Evolutionary conservation across 805 yeast species (phyloP), one percentile per base, ranked within the genome.

Genomic region (Kazachstania kunashirensis): DNA sequence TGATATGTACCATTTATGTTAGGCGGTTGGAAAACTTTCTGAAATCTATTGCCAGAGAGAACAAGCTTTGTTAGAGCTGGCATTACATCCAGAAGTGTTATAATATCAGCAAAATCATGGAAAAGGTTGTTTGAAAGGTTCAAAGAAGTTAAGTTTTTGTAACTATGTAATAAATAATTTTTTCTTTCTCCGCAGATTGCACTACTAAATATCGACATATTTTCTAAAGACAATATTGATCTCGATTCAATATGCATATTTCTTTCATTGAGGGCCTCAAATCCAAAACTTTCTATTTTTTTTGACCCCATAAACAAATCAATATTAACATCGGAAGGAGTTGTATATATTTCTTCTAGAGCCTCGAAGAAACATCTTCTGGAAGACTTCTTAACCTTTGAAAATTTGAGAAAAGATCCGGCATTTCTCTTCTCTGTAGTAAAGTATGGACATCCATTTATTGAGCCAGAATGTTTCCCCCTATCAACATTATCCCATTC

Each of bases 401-500:
- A 6, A 12, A 40, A 46, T 27, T 45, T 50, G 13, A 51, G 31
- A 33, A 52, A 50, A 4, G 59, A 52, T 3, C 56, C 59, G 12
- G 54, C 36, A 29, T 37, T 33, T 3, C 37, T 33, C 1, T 20
- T 18, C 4, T 18, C 15, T 31, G 63, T 48, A 6, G 44, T 24
- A 53, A 88, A 88, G 53, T 84, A 84, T 36, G 53, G 47, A 0
- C 57, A 48, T 0, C 79, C 84, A 15, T 71, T 63, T 19, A 74
- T 42, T 1, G 52, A 39, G 0, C 97, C 97, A 43, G 71, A 61
- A 53, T 86, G 75, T 48, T 78, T 84, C 1, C 96, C 96, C 24
- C 85, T 63, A 0, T 41, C 38, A 0, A 68, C 58, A 31, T 75
- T 64, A 53, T 88, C 96, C 96, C 96, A 88, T 55, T 88, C 95